Conservation (phyloP, 202 grass and related monocot species). For the Schoenoplectus triqueter region DNA sequence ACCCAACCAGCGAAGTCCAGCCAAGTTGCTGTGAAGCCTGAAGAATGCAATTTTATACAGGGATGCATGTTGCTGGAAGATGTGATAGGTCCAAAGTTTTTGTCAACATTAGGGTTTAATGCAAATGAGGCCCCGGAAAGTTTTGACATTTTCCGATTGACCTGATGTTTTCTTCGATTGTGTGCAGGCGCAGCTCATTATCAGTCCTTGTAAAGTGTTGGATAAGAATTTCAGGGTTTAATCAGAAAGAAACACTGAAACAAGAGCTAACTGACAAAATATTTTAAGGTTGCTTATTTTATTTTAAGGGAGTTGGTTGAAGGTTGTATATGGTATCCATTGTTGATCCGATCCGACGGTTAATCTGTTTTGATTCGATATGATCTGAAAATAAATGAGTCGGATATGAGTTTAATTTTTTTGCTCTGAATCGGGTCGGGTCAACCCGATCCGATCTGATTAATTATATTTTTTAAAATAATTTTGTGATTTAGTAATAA, state of each 20-base stretch:
- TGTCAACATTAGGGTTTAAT: too few species aligned
- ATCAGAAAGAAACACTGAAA: not conserved
- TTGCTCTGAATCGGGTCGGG: too few species aligned
- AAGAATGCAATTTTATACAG: constrained; percentile 17
- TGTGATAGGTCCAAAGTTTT: not conserved
- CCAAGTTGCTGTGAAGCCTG: not conserved
- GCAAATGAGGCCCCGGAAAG: not conserved
- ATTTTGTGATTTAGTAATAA: too few species aligned
- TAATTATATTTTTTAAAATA: too few species aligned
- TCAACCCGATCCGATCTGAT: too few species aligned
- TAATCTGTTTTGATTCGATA: not conserved
- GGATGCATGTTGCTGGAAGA: not conserved
- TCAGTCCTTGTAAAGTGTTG: not conserved
- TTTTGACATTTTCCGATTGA: not conserved
- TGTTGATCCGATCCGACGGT: too few species aligned
- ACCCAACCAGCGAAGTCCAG: not conserved
- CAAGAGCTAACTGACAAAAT: constrained; percentile 24
- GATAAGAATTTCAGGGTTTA: constrained; percentile 9
- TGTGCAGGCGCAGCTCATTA: not conserved
- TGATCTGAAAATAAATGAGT: too few species aligned
- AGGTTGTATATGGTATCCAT: not conserved
- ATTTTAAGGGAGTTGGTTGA: not conserved
- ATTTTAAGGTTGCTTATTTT: not conserved
- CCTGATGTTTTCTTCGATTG: not conserved
- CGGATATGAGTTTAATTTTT: too few species aligned